Evolutionary conservation across 495 filamentous ascomycete genomes (phyloP), one percentile per base, ranked within the genome.

Genomic region (Podospora comata): DNA sequence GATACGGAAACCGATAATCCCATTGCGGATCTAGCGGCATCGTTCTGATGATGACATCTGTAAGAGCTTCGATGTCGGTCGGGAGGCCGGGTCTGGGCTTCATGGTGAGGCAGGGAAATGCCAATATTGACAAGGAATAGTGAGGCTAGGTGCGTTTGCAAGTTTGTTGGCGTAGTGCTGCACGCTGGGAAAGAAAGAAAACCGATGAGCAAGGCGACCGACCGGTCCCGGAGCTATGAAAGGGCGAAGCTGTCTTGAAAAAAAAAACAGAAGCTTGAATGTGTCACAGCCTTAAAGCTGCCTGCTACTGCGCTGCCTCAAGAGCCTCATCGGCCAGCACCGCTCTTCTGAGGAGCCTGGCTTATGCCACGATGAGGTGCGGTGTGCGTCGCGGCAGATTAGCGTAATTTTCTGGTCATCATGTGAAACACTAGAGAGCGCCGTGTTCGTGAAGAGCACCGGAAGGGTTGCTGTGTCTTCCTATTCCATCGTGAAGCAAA

Each of bases 11-110:
- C 62, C 78, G 74, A 62, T 79, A 79, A 67, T 77, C 62, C 76
- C 77, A 80, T 58, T 78, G 75, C 5, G 78, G 78, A 62, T 80
- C 78, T 20, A 75, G 72, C 20, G 77, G 76, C 74, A 80, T 78
- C 15, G 76, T 68, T 58, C 72, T 58, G 73, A 77, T 73, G 68
- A 77, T 75, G 62, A 78, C 74, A 5, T 73, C 64, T 54, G 75
- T 76, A 66, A 80, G 66, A 20, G 75, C 76, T 58, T 80, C 78
- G 53, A 76, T 39, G 67, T 80, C 78, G 4, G 70, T 44, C 1
- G 69, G 74, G 15, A 73, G 54, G 16, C 70, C 75, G 11, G 65
- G 59, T 62, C 75, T 72, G 20, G 70, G 74, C 59, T 65, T 72
- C 75, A 77, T 77, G 54, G 68, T 57, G 39, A 48, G 39, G 15